Base-by-base conservation (phyloP, 2,329 filamentous ascomycete species). In the Botrytis aclada region DNA sequence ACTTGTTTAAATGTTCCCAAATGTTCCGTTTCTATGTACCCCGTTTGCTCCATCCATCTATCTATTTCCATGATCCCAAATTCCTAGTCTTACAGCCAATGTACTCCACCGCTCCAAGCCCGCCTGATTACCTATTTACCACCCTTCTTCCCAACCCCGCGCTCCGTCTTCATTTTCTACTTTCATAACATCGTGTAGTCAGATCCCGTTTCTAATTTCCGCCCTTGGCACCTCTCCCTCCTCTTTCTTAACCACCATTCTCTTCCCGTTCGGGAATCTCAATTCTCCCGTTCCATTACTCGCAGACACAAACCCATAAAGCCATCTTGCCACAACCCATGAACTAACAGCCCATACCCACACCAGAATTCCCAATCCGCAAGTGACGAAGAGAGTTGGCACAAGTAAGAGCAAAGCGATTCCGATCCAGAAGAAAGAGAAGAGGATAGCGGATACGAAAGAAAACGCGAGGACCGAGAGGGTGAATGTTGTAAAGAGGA, bases 401-500 rank as follows among this genome's bases (percentile, higher is more conserved):
- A 93, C 82, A 25, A 96, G 85, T 58, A 95, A 80, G 65, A 93
- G 80, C 18, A 92, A 83, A 3, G 90, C 91, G 62, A 93, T 81
- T 69, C 89, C 88, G 70, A 89, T 86, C 84, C 89, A 91, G 83
- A 92, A 90, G 65, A 92, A 85, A 1, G 88, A 87, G 83, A 93
- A 93, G 72, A 90, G 78, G 56, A 93, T 78, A 20, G 90, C 90
- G 43, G 86, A 85, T 60, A 89, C 82, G 58, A 92, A 80, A 25
- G 90, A 87, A 80, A 93, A 87, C 75, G 90, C 81, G 75, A 90
- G 82, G 74, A 90, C 87, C 56, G 88, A 88, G 58, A 90, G 77
- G 72, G 87, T 85, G 84, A 95, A 94, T 77, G 87, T 83, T 72
- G 86, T 75, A 84, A 96, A 95, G 75, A 94, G 83, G 58, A 90